Evolutionary conservation across 345 rosid genomes (phyloP), one percentile per base, ranked within the genome.

Genomic region (Acer campestre): DNA sequence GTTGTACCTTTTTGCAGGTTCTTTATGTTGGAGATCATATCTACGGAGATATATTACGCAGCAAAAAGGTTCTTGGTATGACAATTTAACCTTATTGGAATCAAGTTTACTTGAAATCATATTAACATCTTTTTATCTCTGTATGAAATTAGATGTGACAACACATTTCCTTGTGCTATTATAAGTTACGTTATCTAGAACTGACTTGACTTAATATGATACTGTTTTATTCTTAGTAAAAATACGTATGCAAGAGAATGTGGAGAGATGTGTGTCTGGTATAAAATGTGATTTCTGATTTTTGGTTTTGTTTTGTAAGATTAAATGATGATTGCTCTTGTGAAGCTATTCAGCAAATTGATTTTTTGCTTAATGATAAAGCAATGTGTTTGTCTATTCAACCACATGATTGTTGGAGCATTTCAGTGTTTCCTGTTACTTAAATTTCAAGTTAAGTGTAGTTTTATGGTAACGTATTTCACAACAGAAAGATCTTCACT

Each of bases 11-110:
- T 75, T 77, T 82, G 48, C 80, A 96, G 99, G 98, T 92, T 76
- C 97, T 96, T 73, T 94, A 96, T 79, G 98, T 92, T 77, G 99
- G 99, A 23, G 99, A 96, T 83, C 99, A 96, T 83, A 94, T 96
- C 78, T 96, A 96, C 67, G 98, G 98, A 84, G 99, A 96, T 82
- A 96, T 96, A 71, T 80, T 94, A 81, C 98, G 97, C 80, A 94
- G 99, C 91, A 94, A 94, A 85, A 94, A 94, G 81, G 85, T 92
- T 77, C 97, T 96, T 67, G 99, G 99, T 96, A 92, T 73, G 70
- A 68, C 67, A 67, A 59, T 49, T 79, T 48, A 46, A 48, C 51
- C 55, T 49, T 65, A 31, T 27, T 61, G 25, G n/a, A 29, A 13
- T 65, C 44, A n/a, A 31, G 18, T 65, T 65, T 29, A 27, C 67